phyloP scores from a whole-genome alignment of 1,139 yeast genomes.

The Yamadazyma mexicana region DNA sequence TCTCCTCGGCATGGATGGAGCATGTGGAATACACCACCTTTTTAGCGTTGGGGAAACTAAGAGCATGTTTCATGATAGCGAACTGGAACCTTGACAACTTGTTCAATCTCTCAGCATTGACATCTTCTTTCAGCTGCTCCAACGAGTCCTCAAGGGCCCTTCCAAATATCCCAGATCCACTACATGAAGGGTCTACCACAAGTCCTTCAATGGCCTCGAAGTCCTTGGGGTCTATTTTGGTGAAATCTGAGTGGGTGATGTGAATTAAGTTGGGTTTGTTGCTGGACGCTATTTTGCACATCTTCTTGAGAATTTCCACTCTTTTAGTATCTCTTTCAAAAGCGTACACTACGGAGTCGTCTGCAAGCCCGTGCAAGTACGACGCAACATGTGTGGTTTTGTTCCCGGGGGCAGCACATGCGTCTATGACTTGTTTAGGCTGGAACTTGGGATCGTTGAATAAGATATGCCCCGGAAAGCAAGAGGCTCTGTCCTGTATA shows the following conservation, averaged over 20 bases:
- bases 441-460: constrained; percentile 49
- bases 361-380: constrained; percentile 27
- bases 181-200: constrained; percentile 94
- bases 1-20: constrained; percentile 89
- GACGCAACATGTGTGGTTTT: constrained; percentile 93
- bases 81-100: constrained; percentile 82
- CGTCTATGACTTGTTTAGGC: constrained; percentile 69
- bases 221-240: constrained; percentile 61
- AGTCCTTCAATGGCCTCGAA: constrained; percentile 72
- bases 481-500: constrained; percentile 94
- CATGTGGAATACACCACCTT: constrained; percentile 94
- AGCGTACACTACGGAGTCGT: constrained; percentile 55
- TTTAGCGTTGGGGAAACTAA: constrained; percentile 72
- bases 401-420: constrained; percentile 98
- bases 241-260: constrained; percentile 83
- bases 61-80: constrained; percentile 83
- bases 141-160: constrained; percentile 58
- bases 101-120: constrained; percentile 59
- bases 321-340: constrained; percentile 83
- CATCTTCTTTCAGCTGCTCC: constrained; percentile 40
- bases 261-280: constrained; percentile 48
- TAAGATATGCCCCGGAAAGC: constrained; percentile 89
- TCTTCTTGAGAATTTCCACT: constrained; percentile 67
- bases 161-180: constrained; percentile 97
- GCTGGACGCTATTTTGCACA: constrained; percentile 78